phyloP scores from a whole-genome alignment of 2,329 filamentous ascomycete species.

The Cladorrhinum sp. region DNA sequence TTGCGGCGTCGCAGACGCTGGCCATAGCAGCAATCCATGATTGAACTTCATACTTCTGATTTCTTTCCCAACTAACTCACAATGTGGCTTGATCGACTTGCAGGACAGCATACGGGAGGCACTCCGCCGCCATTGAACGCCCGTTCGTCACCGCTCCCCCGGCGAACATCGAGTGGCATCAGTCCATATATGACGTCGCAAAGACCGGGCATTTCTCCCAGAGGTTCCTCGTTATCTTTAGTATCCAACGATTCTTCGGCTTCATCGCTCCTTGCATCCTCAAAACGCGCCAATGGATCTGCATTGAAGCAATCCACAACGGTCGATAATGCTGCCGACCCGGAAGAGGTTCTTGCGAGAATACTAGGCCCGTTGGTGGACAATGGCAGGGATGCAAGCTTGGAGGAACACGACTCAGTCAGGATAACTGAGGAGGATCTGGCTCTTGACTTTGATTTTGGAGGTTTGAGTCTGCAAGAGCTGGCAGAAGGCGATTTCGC shows the following conservation, averaged over 20 bases:
- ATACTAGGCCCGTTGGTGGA: slow-evolving; percentile 37
- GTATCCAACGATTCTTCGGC: slow-evolving; percentile 70
- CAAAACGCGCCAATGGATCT: slow-evolving; percentile 65
- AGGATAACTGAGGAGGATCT: slow-evolving; percentile 51
- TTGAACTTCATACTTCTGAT: not conserved
- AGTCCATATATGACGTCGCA: slow-evolving; percentile 67
- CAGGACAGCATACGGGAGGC: slow-evolving; percentile 60
- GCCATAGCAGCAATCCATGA: slow-evolving; percentile 1
- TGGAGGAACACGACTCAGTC: slow-evolving; percentile 11
- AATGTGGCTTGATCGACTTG: slow-evolving; percentile 92
- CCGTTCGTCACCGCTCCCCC: slow-evolving; percentile 68
- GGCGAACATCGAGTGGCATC: slow-evolving; percentile 65
- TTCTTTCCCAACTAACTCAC: slow-evolving; percentile 22
- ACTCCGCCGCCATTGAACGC: slow-evolving; percentile 55
- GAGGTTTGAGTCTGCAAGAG: slow-evolving; percentile 70
- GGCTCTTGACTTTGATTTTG: slow-evolving; percentile 72
- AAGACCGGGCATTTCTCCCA: slow-evolving; percentile 64
- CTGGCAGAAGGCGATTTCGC: slow-evolving; percentile 48
- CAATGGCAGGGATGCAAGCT: slow-evolving; percentile 17
- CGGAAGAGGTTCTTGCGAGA: slow-evolving; percentile 64
- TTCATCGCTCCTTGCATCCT: slow-evolving; percentile 66
- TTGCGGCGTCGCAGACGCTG: not conserved
- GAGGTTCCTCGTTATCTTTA: slow-evolving; percentile 77
- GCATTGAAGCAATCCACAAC: slow-evolving; percentile 59
- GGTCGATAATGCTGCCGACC: slow-evolving; percentile 59